These are phyloP conservation scores for Cryptococcus floricola DNA, from an alignment of 1,284 basidiomycete genomes.

Conservation along the genomic window DNA sequence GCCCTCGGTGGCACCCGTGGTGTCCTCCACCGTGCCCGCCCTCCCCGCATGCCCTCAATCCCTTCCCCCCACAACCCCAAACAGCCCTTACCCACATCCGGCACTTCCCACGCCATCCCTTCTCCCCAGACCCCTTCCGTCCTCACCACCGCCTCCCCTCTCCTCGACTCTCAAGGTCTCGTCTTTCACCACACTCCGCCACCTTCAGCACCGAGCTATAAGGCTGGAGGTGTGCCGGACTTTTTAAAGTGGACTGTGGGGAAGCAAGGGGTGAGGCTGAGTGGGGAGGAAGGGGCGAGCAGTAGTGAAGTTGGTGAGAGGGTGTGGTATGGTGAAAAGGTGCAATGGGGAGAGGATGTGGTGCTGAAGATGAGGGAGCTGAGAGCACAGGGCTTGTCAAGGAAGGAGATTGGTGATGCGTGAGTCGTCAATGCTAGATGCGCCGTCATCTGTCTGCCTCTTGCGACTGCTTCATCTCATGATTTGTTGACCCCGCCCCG, in stretches of 20 bases:
- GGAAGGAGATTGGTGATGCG: constrained; percentile 34
- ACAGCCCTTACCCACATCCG: constrained; percentile 30
- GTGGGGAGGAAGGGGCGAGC: constrained; percentile 34
- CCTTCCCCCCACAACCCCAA: constrained; percentile 31
- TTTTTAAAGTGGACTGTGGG: constrained; percentile 39
- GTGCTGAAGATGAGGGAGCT: constrained; percentile 28
- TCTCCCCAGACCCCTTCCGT: constrained; percentile 10
- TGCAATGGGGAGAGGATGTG: constrained; percentile 24
- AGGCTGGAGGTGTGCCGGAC: constrained; percentile 33
- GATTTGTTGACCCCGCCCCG: neutral
- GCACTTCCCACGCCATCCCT: constrained; percentile 33
- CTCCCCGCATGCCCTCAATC: constrained; percentile 33
- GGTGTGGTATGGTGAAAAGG: constrained; percentile 8
- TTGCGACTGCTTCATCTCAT: neutral
- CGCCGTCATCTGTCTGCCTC: neutral
- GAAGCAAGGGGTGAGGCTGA: constrained; percentile 19
- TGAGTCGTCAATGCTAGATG: constrained; percentile 19
- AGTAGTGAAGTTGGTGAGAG: constrained; percentile 12
- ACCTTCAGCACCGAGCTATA: constrained; percentile 40
- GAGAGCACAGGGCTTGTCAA: constrained; percentile 27
- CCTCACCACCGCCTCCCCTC: constrained; percentile 7
- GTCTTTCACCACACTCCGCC: constrained; percentile 44
- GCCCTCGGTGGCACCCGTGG: constrained; percentile 14
- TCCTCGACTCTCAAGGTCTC: constrained; percentile 21
- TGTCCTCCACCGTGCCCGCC: constrained; percentile 41